Evolutionary conservation across 202 grass and related monocot species (phyloP), one percentile per base, ranked within the genome.

Genomic region (Eragrostis tef): DNA sequence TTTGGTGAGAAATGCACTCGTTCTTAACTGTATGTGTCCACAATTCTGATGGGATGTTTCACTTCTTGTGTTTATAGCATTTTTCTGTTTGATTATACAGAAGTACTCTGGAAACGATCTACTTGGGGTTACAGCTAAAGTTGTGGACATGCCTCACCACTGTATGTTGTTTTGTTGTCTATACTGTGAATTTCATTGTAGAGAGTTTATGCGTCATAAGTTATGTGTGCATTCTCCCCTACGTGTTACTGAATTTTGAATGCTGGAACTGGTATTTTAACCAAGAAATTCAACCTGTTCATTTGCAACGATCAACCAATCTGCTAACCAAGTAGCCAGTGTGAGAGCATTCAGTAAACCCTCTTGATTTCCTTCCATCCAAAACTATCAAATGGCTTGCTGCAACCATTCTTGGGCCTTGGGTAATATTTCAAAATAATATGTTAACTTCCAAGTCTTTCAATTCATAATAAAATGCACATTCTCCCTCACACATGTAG

Each of bases 61-160:
- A 24, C 29, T 67, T 60, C 47, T 43, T 73, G 20, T 57, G 71
- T 41, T 81, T 71, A 77, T 79, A 74, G 14, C 36, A 75, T 71
- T 72, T 72, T 41, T 88, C 5, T 63, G 74, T 53, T 77, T 65
- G 53, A 87, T 82, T 70, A 81, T 85, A 44, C 88, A 99, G 96
- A 91, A 87, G 70, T 99, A 95, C 74, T 90, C 93, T 70, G 96
- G 90, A 86, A 99, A 89, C 52, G 96, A 99, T 92, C 79, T 99
- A 81, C 93, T 95, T 86, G 96, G 96, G 70, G 85, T 93, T 50
- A 99, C 81, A 2, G 89, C 93, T 79, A 99, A 99, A 91, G 92
- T 99, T 76, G 82, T 93, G 62, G 90, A 95, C 81, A 93, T 99
- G 93, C 96, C 96, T 91, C 92, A 95, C 78, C 86, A 91, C 69